Percentiles rank a stretch among this genome's conserved stretches.
These are phyloP conservation scores for Lepiota brunneoincarnata DNA, from an alignment of 768 basidiomycete genomes.

Conservation along the genomic window DNA sequence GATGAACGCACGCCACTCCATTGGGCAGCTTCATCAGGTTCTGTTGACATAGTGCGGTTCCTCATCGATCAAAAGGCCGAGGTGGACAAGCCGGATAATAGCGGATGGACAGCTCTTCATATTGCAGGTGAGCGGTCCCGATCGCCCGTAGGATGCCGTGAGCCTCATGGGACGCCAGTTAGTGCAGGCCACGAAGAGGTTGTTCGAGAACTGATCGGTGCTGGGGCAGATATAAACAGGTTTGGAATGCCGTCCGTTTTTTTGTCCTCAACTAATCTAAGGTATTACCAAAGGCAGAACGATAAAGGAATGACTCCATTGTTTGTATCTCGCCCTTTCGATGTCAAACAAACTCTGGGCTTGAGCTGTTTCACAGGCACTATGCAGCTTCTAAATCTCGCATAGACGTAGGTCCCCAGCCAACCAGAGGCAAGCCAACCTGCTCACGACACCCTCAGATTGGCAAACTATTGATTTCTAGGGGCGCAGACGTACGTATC, in stretches of 20 bases:
- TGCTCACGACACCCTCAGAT: slow-evolving; percentile 56
- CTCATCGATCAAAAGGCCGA: slow-evolving; percentile 71
- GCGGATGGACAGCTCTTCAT: slow-evolving; percentile 79
- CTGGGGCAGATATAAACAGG: slow-evolving; percentile 78
- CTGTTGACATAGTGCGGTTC: slow-evolving; percentile 62
- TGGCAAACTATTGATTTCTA: slow-evolving; percentile 77
- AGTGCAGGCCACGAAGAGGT: slow-evolving; percentile 79
- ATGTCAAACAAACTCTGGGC: slow-evolving; percentile 17
- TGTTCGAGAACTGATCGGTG: slow-evolving; percentile 74
- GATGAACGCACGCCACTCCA: slow-evolving; percentile 83
- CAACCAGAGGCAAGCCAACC: slow-evolving; percentile 20
- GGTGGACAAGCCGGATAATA: slow-evolving; percentile 60
- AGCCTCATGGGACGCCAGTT: slow-evolving; percentile 38
- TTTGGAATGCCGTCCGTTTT: slow-evolving; percentile 17
- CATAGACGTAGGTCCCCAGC: slow-evolving; percentile 58
- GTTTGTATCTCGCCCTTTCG: slow-evolving; percentile 42
- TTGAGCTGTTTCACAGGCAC: slow-evolving; percentile 51
- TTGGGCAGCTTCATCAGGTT: slow-evolving; percentile 79
- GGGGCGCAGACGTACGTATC: slow-evolving; percentile 86
- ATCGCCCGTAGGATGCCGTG: neutral
- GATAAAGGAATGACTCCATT: slow-evolving; percentile 82
- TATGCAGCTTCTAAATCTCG: slow-evolving; percentile 93
- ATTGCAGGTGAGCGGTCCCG: slow-evolving; percentile 55
- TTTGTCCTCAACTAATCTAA: slow-evolving; percentile 17
- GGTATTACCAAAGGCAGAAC: slow-evolving; percentile 49